Evolutionary conservation across 2,329 filamentous ascomycete species (phyloP), one percentile per base, ranked within the genome.

Genomic region (Trichoderma guizhouense): DNA sequence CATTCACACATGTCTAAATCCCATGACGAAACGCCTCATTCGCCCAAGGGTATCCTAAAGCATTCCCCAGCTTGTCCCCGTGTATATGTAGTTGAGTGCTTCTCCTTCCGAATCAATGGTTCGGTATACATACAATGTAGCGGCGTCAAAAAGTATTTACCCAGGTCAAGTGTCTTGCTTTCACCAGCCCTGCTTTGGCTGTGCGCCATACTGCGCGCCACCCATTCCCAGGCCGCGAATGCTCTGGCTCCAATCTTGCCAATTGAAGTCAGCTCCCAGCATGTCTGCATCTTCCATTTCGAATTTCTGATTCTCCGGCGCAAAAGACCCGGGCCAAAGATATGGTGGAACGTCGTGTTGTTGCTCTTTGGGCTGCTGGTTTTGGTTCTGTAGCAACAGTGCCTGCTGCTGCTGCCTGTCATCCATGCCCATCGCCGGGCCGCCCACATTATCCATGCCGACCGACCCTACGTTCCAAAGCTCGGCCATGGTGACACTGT

Each of bases 231-330:
- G 72, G 0, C 81, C 82, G 32, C 79, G 79, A 57, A 84, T 80
- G 73, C 76, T 83, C 70, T 84, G 81, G 71, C 82, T 83, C 83
- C 85, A 87, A 70, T 83, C 82, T 63, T 86, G 82, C 85, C 85
- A 87, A 73, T 86, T 82, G 72, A 86, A 86, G 7, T 82, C 80
- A 3, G 81, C 79, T 2, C 84, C 83, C 72, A 82, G 75, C 76
- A 83, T 81, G 43, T 83, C 83, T 57, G 80, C 75, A 28, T 83
- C 79, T 62, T 82, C 81, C 7, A 73, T 55, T 4, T 76, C 72
- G 34, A 79, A 78, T 39, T 74, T 77, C 15, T 75, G 73, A 58
- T 80, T 79, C 68, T 77, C 75, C 3, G 75, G 72, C 18, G 78
- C 76, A 65, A 80, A 82, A 3, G 76, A 74, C 26, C 80, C 78